These are phyloP conservation scores for Cerrena zonata DNA, from an alignment of 1,284 basidiomycete genomes.

Conservation along the genomic window DNA sequence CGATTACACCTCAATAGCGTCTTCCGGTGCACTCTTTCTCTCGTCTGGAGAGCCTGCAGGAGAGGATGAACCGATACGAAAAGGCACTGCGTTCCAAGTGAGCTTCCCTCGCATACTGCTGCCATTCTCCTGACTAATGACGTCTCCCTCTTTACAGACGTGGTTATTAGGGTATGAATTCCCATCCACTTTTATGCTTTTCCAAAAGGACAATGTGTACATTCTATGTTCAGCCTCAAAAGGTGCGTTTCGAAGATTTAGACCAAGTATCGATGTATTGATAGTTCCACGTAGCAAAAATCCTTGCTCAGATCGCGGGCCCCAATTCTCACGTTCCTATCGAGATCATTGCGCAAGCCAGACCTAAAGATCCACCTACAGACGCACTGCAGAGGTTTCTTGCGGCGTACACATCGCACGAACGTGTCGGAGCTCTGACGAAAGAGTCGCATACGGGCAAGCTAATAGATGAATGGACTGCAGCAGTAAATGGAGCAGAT, in stretches of 20 bases:
- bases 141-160: slow-evolving; percentile 48
- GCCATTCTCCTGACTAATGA: slow-evolving; percentile 7
- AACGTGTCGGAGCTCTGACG: slow-evolving; percentile 61
- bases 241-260: slow-evolving; percentile 43
- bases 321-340: slow-evolving; percentile 50
- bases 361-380: slow-evolving; percentile 66
- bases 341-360: slow-evolving; percentile 66
- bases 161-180: slow-evolving; percentile 97
- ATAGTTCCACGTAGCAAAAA: slow-evolving; percentile 50
- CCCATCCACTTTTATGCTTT: slow-evolving; percentile 84
- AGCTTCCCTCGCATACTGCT: slow-evolving; percentile 22
- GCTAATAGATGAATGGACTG: slow-evolving; percentile 75
- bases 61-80: slow-evolving; percentile 79
- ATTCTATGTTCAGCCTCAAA: slow-evolving; percentile 88
- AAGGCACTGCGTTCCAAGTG: slow-evolving; percentile 88
- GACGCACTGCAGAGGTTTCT: slow-evolving; percentile 64
- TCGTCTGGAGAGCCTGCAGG: slow-evolving; percentile 78
- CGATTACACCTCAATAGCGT: slow-evolving; percentile 63
- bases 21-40: slow-evolving; percentile 68
- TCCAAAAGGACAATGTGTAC: slow-evolving; percentile 69
- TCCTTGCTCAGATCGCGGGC: slow-evolving; percentile 64
- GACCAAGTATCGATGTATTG: slow-evolving; percentile 8
- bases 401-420: slow-evolving; percentile 47
- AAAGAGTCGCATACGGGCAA: slow-evolving; percentile 82
- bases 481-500: slow-evolving; percentile 45